phyloP scores from a whole-genome alignment of 2,329 filamentous ascomycete species.

The Ceratocystis harringtonii region DNA sequence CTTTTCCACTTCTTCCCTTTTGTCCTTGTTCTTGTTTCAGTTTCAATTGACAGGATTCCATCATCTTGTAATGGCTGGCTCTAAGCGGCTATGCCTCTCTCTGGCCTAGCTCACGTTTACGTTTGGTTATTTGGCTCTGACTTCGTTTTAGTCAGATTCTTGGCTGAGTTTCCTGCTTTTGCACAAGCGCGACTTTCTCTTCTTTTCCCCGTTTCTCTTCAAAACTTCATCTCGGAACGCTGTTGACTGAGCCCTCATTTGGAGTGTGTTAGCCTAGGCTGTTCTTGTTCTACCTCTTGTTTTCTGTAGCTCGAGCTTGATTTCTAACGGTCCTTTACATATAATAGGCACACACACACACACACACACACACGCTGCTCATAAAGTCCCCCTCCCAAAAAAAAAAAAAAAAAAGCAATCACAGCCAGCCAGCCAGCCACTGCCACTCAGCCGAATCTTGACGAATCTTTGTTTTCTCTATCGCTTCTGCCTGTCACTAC shows the following conservation, averaged over 20 bases:
- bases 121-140: background rate
- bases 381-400: background rate
- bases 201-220: background rate
- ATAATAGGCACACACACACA: background rate
- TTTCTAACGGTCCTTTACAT: background rate
- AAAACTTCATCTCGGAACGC: background rate
- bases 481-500: background rate
- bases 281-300: background rate
- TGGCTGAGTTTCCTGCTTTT: background rate
- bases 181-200: background rate
- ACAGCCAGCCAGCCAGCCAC: background rate
- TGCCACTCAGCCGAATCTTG: background rate
- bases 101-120: background rate
- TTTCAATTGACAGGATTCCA: background rate
- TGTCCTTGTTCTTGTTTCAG: background rate
- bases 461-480: background rate
- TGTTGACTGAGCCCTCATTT: background rate
- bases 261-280: background rate
- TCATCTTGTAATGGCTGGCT: background rate
- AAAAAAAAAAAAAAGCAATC: background rate
- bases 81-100: background rate
- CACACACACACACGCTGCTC: background rate
- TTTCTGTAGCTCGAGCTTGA: background rate
- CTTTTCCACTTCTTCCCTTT: background rate
- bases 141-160: background rate